Conservation (phyloP, 768 basidiomycete genomes). For the Cystofilobasidium ferigula region DNA sequence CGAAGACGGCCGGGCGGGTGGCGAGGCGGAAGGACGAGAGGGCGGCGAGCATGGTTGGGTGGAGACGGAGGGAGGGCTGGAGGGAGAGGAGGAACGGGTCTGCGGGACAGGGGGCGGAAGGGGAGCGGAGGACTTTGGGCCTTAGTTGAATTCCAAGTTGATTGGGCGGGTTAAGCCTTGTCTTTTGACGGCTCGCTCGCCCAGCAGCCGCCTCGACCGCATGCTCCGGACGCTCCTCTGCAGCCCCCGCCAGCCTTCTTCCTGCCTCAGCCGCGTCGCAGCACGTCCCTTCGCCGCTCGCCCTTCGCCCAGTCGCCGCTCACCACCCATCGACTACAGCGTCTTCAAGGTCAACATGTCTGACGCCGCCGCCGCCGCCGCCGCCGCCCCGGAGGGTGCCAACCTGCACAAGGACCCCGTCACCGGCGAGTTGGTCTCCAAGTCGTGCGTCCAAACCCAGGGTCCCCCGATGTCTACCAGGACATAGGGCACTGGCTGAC, state of each 20-base stretch:
- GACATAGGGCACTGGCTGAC: too few relatives aligned
- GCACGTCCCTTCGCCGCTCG: not conserved
- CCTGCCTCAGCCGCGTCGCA: not conserved
- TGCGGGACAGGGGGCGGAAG: not conserved
- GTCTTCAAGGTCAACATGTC: conserved; percentile 1
- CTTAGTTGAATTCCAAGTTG: too few relatives aligned
- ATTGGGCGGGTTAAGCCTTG: not conserved
- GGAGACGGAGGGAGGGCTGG: not conserved
- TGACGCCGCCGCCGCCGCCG: conserved; percentile 15
- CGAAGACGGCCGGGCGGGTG: not conserved
- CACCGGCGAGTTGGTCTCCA: conserved; percentile 94
- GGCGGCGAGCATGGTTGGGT: not conserved
- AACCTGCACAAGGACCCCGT: conserved; percentile 45
- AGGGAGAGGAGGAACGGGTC: not conserved
- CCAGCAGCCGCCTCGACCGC: not conserved
- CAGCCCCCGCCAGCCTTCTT: too few relatives aligned
- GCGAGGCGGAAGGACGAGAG: conserved; percentile 9
- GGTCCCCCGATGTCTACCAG: not conserved
- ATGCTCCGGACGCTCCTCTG: conserved; percentile 1
- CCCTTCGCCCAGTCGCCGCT: not conserved
- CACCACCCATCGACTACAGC: not conserved
- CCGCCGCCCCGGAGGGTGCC: conserved; percentile 31
- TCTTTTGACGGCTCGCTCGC: not conserved
- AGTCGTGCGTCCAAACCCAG: conserved; percentile 49
- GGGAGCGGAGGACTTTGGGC: not conserved